These are phyloP conservation scores for Ophiosphaerella narmari DNA, from an alignment of 2,329 filamentous ascomycete genomes.

Conservation along the genomic window DNA sequence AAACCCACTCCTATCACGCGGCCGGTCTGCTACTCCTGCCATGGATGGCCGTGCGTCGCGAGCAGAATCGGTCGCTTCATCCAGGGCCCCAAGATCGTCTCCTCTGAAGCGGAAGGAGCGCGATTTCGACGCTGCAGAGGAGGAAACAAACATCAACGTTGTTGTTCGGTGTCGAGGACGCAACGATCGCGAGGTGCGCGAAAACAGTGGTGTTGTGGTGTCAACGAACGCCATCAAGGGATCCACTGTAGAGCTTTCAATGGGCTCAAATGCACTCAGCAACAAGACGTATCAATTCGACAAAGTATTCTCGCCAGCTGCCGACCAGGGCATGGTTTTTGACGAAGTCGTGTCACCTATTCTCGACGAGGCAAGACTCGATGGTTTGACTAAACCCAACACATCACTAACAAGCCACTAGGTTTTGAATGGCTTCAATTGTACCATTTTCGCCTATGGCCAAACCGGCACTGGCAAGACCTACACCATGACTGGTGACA, in stretches of 20 bases:
- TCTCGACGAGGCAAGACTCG: constrained; percentile 73
- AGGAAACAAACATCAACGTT: constrained; percentile 97
- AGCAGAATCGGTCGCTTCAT: constrained; percentile 68
- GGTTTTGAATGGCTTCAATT: constrained; percentile 95
- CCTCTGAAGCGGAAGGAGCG: constrained; percentile 82
- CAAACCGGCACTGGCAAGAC: constrained; percentile 98
- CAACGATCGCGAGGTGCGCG: constrained; percentile 87
- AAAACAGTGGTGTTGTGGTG: constrained; percentile 94
- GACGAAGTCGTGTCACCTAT: constrained; percentile 95
- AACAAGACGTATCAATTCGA: constrained; percentile 98
- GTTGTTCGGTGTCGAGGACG: constrained; percentile 93
- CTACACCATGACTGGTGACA: constrained; percentile 99
- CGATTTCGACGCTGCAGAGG: constrained; percentile 74
- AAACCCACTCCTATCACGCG: constrained; percentile 47
- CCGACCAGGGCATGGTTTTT: constrained; percentile 91
- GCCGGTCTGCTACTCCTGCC: constrained; percentile 55
- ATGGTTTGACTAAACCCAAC: background rate
- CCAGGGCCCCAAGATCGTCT: constrained; percentile 49
- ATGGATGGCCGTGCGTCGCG: constrained; percentile 66
- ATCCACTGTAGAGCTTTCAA: constrained; percentile 80
- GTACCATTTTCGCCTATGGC: constrained; percentile 97
- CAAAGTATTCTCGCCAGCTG: constrained; percentile 93
- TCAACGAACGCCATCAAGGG: constrained; percentile 87
- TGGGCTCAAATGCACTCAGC: constrained; percentile 89
- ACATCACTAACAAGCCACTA: constrained; percentile 45